phyloP scores from a whole-genome alignment of 164 flowering plant species.

The Magnolia kwangsiensis region DNA sequence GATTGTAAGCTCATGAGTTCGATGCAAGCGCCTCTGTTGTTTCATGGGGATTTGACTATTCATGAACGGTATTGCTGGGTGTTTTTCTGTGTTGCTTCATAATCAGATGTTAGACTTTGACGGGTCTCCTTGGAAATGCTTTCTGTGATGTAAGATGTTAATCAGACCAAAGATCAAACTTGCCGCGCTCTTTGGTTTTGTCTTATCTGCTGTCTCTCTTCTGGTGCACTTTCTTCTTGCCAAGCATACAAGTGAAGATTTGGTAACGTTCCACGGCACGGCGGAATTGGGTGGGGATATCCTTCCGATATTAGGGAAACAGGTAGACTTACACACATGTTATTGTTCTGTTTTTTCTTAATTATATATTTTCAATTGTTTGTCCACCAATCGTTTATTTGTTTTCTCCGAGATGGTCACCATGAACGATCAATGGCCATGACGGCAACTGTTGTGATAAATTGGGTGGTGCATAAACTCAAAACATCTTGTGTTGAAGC shows the following conservation, averaged over 20 bases:
- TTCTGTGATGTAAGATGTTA: constrained; percentile 36
- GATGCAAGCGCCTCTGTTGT: no score
- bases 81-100: not conserved
- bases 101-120: not conserved
- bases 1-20: no score
- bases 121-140: constrained; percentile 1
- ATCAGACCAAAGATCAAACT: constrained; percentile 80
- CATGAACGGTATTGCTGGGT: not conserved
- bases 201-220: constrained; percentile 61
- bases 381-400: no score
- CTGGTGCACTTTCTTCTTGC: constrained; percentile 74
- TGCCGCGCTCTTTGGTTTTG: constrained; percentile 61
- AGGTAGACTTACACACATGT: not conserved
- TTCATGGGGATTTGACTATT: no score
- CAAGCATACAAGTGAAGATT: constrained; percentile 46
- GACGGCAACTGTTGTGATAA: no score
- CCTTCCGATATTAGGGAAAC: constrained; percentile 17
- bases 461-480: no score
- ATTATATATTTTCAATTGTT: not conserved
- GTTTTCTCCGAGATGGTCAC: no score
- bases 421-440: no score
- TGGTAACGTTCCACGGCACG: constrained; percentile 38
- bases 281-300: constrained; percentile 42
- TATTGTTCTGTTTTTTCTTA: not conserved
- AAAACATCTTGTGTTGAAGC: no score